These are phyloP conservation scores for Penicillium angulare DNA, from an alignment of 495 filamentous ascomycete species.

Conservation along the genomic window DNA sequence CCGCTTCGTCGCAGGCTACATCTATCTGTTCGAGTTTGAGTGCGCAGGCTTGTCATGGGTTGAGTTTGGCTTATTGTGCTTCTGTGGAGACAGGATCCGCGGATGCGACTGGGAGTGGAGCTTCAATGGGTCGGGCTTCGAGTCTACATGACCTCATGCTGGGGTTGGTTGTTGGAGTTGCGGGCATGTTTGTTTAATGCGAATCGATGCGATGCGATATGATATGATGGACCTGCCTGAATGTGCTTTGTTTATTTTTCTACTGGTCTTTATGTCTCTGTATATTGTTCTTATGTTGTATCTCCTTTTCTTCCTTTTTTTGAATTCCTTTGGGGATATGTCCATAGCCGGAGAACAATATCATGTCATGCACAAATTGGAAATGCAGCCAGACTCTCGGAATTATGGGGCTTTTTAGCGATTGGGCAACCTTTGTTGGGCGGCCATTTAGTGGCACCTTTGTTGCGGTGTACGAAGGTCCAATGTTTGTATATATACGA, in stretches of 20 bases:
- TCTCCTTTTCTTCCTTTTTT: background rate
- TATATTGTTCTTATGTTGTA: background rate
- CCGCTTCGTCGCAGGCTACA: slow-evolving; percentile 50
- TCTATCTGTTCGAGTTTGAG: slow-evolving; percentile 68
- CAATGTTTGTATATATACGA: background rate
- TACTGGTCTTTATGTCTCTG: slow-evolving; percentile 1
- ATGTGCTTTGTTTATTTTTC: slow-evolving; percentile 5
- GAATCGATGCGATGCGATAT: slow-evolving; percentile 30
- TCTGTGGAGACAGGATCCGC: slow-evolving; percentile 31
- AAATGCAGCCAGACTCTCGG: background rate
- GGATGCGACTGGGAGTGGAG: slow-evolving; percentile 31
- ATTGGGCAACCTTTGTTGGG: slow-evolving; percentile 2
- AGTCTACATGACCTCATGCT: slow-evolving; percentile 44
- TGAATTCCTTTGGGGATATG: background rate
- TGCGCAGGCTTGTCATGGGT: slow-evolving; percentile 55
- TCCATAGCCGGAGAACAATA: background rate
- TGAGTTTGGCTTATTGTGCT: slow-evolving; percentile 55
- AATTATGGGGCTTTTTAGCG: background rate
- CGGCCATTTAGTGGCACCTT: background rate
- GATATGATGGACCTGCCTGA: slow-evolving; percentile 10
- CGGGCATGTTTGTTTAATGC: slow-evolving; percentile 45
- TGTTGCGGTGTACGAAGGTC: background rate
- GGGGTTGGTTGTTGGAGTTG: slow-evolving; percentile 41
- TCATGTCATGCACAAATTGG: background rate
- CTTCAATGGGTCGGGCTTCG: slow-evolving; percentile 26